Conservation (phyloP, 2,329 filamentous ascomycete species). For the Hypoxylon sp. region DNA sequence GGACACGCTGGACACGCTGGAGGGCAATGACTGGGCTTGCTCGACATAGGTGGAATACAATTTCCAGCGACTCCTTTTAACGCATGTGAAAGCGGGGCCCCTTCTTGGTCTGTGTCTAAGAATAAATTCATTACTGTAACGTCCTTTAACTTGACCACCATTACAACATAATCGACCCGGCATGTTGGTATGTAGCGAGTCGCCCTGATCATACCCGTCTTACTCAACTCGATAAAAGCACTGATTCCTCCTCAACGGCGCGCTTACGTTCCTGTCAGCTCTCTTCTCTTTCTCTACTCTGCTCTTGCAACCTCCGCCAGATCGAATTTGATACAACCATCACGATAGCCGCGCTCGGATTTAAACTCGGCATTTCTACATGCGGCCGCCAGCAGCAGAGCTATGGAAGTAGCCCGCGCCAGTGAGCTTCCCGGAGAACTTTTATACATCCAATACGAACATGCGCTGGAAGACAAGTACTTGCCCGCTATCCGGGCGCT, state of each 20-base stretch:
- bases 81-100: conserved; percentile 39
- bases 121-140: conserved; percentile 20
- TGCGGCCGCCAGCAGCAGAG: conserved; percentile 19
- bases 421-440: conserved; percentile 56
- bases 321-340: conserved; percentile 1
- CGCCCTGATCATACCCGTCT: too few species aligned
- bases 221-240: conserved; percentile 15
- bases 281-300: not conserved
- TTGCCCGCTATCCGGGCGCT: conserved; percentile 88
- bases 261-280: not conserved
- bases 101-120: not conserved
- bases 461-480: conserved; percentile 67
- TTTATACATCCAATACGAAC: conserved; percentile 68
- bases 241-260: not conserved
- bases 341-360: conserved; percentile 4
- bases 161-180: too few species aligned
- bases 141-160: not conserved
- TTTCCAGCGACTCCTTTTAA: not conserved
- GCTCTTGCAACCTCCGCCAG: not conserved
- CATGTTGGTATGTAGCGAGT: too few species aligned
- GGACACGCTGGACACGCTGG: too few species aligned
- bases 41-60: conserved; percentile 1
- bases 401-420: conserved; percentile 48
- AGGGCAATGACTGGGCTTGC: conserved; percentile 4
- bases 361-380: conserved; percentile 9